These are phyloP conservation scores for Arthrobotrys sphaeroides DNA, from an alignment of 2,329 filamentous ascomycete genomes.

Conservation along the genomic window DNA sequence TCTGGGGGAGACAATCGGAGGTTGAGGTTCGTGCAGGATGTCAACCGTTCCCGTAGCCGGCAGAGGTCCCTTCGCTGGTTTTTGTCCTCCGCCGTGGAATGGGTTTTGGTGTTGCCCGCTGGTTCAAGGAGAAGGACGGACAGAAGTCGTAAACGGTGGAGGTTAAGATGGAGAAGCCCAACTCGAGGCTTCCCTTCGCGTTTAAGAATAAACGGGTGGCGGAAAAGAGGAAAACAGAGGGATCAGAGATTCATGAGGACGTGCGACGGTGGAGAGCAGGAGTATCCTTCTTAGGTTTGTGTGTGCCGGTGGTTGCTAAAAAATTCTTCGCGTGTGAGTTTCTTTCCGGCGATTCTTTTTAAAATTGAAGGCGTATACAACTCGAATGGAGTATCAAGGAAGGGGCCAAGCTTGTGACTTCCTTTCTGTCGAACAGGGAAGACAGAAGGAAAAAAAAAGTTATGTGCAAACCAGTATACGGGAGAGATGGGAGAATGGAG, in stretches of 20 bases:
- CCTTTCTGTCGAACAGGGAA: neutral
- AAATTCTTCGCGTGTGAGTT: constrained; percentile 50
- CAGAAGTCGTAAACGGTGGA: constrained; percentile 4
- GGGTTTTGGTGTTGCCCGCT: constrained; percentile 38
- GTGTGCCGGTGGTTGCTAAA: constrained; percentile 2
- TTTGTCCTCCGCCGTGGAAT: constrained; percentile 6
- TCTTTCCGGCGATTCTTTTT: constrained; percentile 17
- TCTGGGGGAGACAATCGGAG: neutral
- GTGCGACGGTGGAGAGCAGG: neutral
- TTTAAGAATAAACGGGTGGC: constrained; percentile 52
- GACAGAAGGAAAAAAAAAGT: neutral
- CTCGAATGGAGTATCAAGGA: constrained; percentile 8
- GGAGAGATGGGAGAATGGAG: neutral
- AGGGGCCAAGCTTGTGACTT: constrained; percentile 9
- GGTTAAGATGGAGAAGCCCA: constrained; percentile 8
- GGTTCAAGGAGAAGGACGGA: constrained; percentile 27
- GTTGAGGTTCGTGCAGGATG: neutral
- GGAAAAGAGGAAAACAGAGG: constrained; percentile 23
- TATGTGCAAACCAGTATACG: neutral
- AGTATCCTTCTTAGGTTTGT: neutral
- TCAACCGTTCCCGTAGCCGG: constrained; percentile 14
- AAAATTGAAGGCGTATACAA: constrained; percentile 23
- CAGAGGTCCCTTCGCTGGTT: neutral
- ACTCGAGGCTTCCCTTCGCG: constrained; percentile 45
- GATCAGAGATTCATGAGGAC: constrained; percentile 52